A percentile compares a stretch with the other conserved stretches of the same genome.
Conservation (phyloP, 2,329 filamentous ascomycete species). For the Aspergillus quadricinctus region DNA sequence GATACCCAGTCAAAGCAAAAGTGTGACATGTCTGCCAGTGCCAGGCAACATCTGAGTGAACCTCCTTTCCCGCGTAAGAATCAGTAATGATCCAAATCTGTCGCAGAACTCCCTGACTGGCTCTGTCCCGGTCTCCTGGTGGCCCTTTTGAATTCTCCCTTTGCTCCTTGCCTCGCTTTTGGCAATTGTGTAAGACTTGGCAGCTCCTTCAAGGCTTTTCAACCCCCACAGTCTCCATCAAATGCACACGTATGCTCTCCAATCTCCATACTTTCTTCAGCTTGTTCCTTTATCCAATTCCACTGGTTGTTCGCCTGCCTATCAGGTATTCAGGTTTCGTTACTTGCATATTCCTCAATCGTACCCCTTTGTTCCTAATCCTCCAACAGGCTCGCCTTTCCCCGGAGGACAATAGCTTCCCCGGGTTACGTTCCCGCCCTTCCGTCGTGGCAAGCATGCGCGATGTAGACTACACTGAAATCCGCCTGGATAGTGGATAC, state of each 20-base stretch:
- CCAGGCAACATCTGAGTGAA: neutral
- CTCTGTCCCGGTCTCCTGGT: neutral
- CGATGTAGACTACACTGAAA: neutral
- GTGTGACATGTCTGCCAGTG: neutral
- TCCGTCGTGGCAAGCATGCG: conserved; percentile 15
- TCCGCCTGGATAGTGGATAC: conserved; percentile 5
- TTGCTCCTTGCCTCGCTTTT: neutral
- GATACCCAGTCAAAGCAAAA: neutral
- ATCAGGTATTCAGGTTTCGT: neutral
- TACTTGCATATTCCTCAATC: neutral
- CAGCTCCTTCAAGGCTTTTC: neutral
- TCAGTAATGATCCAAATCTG: neutral
- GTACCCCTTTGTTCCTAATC: neutral
- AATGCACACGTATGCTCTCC: neutral
- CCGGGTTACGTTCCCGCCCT: conserved; percentile 7
- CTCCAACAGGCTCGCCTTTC: neutral
- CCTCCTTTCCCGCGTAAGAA: neutral
- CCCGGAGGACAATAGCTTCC: neutral
- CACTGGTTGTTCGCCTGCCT: neutral
- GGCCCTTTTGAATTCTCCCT: neutral
- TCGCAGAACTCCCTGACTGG: neutral
- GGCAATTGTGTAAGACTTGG: neutral
- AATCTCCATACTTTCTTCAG: neutral
- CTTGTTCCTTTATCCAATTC: neutral
- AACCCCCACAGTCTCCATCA: neutral